Conservation (phyloP, 805 yeast genomes). For the Pichia cabralensis region DNA sequence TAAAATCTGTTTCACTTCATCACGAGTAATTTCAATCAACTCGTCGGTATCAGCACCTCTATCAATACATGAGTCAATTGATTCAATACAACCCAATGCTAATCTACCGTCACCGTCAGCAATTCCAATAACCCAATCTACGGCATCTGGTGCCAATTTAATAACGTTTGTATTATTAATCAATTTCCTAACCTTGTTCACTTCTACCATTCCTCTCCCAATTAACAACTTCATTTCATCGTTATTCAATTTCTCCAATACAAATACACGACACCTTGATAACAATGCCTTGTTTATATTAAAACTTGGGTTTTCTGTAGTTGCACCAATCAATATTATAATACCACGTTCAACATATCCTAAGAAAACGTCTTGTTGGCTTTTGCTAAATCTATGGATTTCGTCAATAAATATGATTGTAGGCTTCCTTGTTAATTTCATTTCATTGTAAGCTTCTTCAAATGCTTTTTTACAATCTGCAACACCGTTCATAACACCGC, state of each 20-base stretch:
- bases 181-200: slow-evolving; percentile 52
- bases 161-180: slow-evolving; percentile 40
- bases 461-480: slow-evolving; percentile 56
- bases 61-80: slow-evolving; percentile 44
- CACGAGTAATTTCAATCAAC: slow-evolving; percentile 29
- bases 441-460: slow-evolving; percentile 37
- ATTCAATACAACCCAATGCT: slow-evolving; percentile 72
- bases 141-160: slow-evolving; percentile 43
- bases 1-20: slow-evolving; percentile 32
- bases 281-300: slow-evolving; percentile 73
- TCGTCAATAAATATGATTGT: slow-evolving; percentile 85
- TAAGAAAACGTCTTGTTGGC: slow-evolving; percentile 81
- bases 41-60: neutral
- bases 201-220: slow-evolving; percentile 43
- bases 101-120: slow-evolving; percentile 86
- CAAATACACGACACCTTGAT: slow-evolving; percentile 77
- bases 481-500: slow-evolving; percentile 71
- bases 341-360: slow-evolving; percentile 81
- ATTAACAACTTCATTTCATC: slow-evolving; percentile 46
- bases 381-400: slow-evolving; percentile 75
- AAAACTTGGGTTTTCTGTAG: slow-evolving; percentile 89
- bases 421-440: slow-evolving; percentile 37
- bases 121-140: slow-evolving; percentile 59
- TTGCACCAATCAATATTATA: slow-evolving; percentile 84
- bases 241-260: slow-evolving; percentile 41